Evolutionary conservation across 257 asterid species (phyloP).

Genomic region (Leptodermis oblonga): DNA sequence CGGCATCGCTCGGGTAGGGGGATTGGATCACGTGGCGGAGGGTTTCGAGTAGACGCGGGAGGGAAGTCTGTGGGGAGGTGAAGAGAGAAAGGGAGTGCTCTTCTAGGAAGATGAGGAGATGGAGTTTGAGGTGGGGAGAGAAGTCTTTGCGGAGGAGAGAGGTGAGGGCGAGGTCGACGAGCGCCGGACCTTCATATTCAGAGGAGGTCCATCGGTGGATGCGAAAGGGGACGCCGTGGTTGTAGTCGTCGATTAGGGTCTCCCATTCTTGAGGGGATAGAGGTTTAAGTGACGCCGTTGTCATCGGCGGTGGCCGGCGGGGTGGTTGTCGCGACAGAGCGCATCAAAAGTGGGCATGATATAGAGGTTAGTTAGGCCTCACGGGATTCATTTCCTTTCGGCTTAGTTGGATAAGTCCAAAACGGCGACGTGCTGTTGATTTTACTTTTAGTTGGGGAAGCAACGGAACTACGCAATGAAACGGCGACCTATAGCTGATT

Average conservation of each 20-base stretch:
- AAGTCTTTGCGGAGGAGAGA: conserved; percentile 66
- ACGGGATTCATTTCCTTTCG: too few species aligned
- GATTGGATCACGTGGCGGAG: conserved; percentile 68
- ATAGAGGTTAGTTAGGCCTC: too few species aligned
- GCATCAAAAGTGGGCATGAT: neutral
- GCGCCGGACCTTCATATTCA: conserved; percentile 34
- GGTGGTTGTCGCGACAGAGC: neutral
- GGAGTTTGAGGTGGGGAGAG: conserved; percentile 58
- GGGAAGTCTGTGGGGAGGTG: conserved; percentile 21
- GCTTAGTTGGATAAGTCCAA: too few species aligned
- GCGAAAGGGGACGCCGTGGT: conserved; percentile 47
- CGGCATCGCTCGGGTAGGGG: conserved; percentile 46
- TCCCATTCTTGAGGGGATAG: conserved; percentile 79
- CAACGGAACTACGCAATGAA: too few species aligned
- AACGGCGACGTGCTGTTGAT: too few species aligned
- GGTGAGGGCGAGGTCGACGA: conserved; percentile 52
- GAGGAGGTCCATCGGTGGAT: conserved; percentile 41
- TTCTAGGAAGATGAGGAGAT: conserved; percentile 74
- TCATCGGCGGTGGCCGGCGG: neutral
- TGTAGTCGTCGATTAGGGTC: conserved; percentile 69
- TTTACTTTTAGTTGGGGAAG: too few species aligned
- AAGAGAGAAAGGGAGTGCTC: conserved; percentile 31
- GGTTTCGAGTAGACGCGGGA: conserved; percentile 51
- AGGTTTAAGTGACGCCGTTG: conserved; percentile 32
- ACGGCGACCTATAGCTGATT: too few species aligned